Base-by-base conservation (phyloP, 106 monocot genomes). In the Triglochin maritima region DNA sequence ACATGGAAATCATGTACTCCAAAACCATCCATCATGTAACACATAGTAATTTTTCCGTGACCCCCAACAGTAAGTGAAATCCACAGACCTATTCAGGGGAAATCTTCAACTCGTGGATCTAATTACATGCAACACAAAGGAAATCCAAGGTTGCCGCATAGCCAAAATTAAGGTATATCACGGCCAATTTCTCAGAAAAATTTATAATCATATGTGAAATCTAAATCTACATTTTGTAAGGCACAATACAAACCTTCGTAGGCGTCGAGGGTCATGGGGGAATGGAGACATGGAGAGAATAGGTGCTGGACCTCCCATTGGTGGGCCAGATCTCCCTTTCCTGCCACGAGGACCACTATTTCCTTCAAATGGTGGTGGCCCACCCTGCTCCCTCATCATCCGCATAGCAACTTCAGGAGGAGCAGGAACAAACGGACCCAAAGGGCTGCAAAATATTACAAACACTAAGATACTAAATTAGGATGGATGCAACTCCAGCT, bases 341-440 rank as follows among this genome's bases (percentile, higher is more conserved):
- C 78, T 84, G 41, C 78, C 82, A 70, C 80, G 76, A 64, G 77
- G 71, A 9, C 77, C 82, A 56, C 86, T 84, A 71, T 83, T 90
- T 57, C 78, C 64, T 65, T 98, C 91, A 59, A 82, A 88, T 15
- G 82, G 72, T 54, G 79, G 17, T 53, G 87, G 79, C 11, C 85
- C 89, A 60, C 87, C 84, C 69, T 91, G 91, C 72, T 98, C 96
- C 50, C 96, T 86, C 76, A 98, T 55, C 92, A 99, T 92, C 41
- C 79, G 73, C 88, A 99, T 92, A 4, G 92, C 98, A 73, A 92
- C 84, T 70, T 99, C 98, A 16, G 98, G 91, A 8, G 92, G 98
- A 2, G 98, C 92, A 70, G 92, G 92, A 63, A 92, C 92, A 84
- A 99, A 99, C 55, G 98, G 88, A 16, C 91, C 88, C 78, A 99